phyloP scores from a whole-genome alignment of 2,329 filamentous ascomycete species.

The Pestalotiopsis sp. region DNA sequence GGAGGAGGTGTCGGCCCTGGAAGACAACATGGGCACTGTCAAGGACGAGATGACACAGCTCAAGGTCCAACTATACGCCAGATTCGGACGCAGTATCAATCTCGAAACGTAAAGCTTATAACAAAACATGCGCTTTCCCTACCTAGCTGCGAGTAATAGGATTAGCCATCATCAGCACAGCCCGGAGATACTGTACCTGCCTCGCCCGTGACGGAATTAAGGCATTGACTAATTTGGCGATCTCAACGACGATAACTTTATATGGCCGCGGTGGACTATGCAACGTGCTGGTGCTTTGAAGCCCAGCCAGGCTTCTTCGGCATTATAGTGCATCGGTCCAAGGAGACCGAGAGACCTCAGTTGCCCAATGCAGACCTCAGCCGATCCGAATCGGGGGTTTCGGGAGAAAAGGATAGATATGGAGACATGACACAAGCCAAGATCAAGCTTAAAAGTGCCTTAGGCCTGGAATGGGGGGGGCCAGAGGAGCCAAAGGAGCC shows the following conservation, averaged over 20 bases:
- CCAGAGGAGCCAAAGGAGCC: too few species aligned
- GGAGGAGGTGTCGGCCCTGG: constrained; percentile 72
- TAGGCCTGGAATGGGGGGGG: too few species aligned
- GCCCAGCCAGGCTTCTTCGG: neutral
- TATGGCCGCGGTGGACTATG: neutral
- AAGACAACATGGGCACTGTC: constrained; percentile 74
- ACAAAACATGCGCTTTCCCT: neutral
- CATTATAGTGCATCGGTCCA: neutral
- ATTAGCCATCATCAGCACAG: neutral
- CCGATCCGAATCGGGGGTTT: neutral
- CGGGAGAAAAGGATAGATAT: neutral
- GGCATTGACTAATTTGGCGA: neutral
- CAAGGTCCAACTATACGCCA: constrained; percentile 90
- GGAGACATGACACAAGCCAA: constrained; percentile 6
- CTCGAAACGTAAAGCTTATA: constrained; percentile 72
- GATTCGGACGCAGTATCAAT: constrained; percentile 97
- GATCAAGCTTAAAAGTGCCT: constrained; percentile 4
- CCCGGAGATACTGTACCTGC: neutral
- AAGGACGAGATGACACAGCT: constrained; percentile 87
- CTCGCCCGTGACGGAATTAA: neutral
- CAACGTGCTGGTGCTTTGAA: neutral
- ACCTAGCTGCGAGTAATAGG: neutral
- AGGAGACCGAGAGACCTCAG: neutral
- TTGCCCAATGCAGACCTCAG: neutral
- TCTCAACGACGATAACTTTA: neutral